phyloP scores from a whole-genome alignment of 2,329 filamentous ascomycete genomes.

The Pleomassaria siparia region DNA sequence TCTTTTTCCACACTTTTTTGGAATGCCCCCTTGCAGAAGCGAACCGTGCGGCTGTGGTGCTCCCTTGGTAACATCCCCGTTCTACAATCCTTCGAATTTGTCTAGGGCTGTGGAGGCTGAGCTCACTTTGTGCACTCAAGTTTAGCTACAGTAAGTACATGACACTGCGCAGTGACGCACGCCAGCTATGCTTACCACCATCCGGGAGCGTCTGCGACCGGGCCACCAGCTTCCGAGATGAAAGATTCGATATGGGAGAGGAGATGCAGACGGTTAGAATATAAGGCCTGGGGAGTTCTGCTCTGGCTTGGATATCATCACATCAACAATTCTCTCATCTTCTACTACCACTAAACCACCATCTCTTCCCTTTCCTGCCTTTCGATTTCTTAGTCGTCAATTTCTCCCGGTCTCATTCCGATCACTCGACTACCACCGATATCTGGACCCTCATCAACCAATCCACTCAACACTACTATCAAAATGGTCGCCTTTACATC shows the following conservation, averaged over 20 bases:
- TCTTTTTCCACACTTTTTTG: neutral
- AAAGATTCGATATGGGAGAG: constrained; percentile 3
- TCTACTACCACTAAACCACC: constrained; percentile 6
- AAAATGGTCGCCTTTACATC: constrained; percentile 30
- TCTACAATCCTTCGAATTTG: neutral
- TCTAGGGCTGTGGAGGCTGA: constrained; percentile 14
- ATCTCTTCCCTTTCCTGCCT: constrained; percentile 8
- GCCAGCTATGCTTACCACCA: constrained; percentile 9
- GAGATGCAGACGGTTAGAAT: constrained; percentile 6
- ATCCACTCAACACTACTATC: constrained; percentile 10
- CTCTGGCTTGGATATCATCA: constrained; percentile 20
- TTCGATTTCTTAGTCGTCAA: constrained; percentile 15
- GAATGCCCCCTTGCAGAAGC: neutral
- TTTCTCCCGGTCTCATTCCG: constrained; percentile 7
- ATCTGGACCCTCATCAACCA: constrained; percentile 12
- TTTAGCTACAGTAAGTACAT: constrained; percentile 1
- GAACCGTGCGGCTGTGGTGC: neutral
- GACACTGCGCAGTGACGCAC: constrained; percentile 2
- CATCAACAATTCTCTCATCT: constrained; percentile 9
- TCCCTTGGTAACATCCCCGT: neutral
- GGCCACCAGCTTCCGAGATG: constrained; percentile 1
- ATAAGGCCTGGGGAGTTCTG: constrained; percentile 13
- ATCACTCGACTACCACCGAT: constrained; percentile 4
- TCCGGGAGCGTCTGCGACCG: constrained; percentile 14
- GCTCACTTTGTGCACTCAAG: constrained; percentile 6